Evolutionary conservation across 352 stramenopile genomes (phyloP).

Genomic region (Nothophytophthora sp.): DNA sequence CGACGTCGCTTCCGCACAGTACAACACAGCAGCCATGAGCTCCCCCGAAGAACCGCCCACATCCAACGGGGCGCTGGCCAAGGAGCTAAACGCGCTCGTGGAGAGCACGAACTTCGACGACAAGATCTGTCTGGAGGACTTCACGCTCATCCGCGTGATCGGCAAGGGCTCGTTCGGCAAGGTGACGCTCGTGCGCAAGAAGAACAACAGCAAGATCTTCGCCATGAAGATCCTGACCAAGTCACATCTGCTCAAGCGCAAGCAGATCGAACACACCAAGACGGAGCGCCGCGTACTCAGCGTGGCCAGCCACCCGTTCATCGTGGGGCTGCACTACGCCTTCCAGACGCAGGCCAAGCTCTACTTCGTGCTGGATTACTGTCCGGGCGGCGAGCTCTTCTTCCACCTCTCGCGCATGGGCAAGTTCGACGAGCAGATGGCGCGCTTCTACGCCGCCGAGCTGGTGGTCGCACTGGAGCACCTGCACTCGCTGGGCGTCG

Average conservation of each 20-base stretch:
- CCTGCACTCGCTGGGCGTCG: constrained; percentile 93
- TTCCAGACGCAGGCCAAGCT: constrained; percentile 98
- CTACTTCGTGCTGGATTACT: constrained; percentile 99
- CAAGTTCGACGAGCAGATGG: constrained; percentile 95
- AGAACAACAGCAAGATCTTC: constrained; percentile 90
- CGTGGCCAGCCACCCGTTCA: constrained; percentile 97
- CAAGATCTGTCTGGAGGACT: constrained; percentile 90
- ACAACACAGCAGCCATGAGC: constrained; percentile 52
- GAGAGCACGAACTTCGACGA: constrained; percentile 80
- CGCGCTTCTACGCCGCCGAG: constrained; percentile 96
- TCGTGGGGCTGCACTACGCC: constrained; percentile 97
- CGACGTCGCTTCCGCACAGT: too few relatives aligned
- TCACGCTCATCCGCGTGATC: constrained; percentile 84
- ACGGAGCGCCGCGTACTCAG: constrained; percentile 96
- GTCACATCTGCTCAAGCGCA: constrained; percentile 92
- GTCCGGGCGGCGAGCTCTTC: constrained; percentile 97
- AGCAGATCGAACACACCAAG: constrained; percentile 97
- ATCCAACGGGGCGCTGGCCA: constrained; percentile 34
- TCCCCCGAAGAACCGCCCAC: constrained; percentile 41
- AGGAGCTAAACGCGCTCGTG: constrained; percentile 74
- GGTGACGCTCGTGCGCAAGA: constrained; percentile 88
- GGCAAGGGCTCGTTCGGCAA: constrained; percentile 83
- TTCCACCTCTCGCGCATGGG: constrained; percentile 96
- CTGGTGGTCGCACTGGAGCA: constrained; percentile 97
- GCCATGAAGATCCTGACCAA: constrained; percentile 93